phyloP scores from a whole-genome alignment of 2,329 filamentous ascomycete genomes.

The Proliferodiscus dingleyae region DNA sequence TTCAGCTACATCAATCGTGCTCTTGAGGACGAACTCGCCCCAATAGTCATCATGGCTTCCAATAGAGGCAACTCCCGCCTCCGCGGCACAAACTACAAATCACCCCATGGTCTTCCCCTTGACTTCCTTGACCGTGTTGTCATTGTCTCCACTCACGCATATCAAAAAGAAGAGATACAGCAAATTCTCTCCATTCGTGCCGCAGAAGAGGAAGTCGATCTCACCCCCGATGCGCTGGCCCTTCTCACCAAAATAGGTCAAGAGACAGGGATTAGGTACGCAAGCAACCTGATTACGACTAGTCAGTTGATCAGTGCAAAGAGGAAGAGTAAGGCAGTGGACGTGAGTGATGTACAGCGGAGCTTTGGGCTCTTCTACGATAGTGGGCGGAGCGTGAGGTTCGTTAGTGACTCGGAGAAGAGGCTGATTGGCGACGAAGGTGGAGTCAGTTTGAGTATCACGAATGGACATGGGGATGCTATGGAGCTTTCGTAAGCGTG shows the following conservation, averaged over 20 bases:
- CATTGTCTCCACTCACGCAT: constrained; percentile 90
- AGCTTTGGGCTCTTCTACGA: constrained; percentile 96
- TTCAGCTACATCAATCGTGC: constrained; percentile 98
- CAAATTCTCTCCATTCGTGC: constrained; percentile 91
- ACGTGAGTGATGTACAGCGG: constrained; percentile 82
- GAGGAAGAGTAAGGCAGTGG: constrained; percentile 77
- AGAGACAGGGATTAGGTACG: constrained; percentile 88
- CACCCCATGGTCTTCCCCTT: constrained; percentile 87
- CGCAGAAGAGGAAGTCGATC: constrained; percentile 91
- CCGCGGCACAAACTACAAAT: constrained; percentile 87
- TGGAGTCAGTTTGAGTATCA: constrained; percentile 62
- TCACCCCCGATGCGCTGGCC: constrained; percentile 83
- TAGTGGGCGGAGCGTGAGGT: constrained; percentile 78
- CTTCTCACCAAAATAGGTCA: constrained; percentile 93
- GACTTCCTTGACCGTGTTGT: constrained; percentile 95
- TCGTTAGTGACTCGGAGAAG: constrained; percentile 86
- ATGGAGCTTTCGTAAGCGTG: constrained; percentile 50
- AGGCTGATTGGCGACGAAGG: constrained; percentile 87
- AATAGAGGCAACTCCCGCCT: constrained; percentile 91
- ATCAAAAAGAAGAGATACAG: constrained; percentile 77
- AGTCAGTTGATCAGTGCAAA: constrained; percentile 84
- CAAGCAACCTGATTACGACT: constrained; percentile 96
- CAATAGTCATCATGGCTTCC: constrained; percentile 98
- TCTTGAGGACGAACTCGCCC: constrained; percentile 87
- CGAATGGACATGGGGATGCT: constrained; percentile 56